Base-by-base conservation (phyloP, 2,329 filamentous ascomycete genomes). In the Fusarium burgessii region DNA sequence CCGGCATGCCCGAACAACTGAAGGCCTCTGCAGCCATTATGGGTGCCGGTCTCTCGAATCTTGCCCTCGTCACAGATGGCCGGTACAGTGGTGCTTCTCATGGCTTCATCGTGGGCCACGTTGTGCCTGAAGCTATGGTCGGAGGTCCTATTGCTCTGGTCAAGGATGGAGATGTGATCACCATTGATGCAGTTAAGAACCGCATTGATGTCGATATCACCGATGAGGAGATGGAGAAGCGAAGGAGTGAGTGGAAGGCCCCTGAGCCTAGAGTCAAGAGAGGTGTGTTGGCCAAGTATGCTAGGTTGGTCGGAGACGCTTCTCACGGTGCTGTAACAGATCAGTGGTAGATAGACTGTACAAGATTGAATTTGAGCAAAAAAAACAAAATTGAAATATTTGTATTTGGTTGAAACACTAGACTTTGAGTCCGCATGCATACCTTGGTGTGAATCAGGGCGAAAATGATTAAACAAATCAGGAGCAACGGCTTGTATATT, bases 1-100 rank as follows among this genome's bases (percentile, higher is more conserved):
- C 95, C 0, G 95, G 95, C 45, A 98, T 98, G 95, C 95, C 95
- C 4, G 95, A 98, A 82, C 94, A 97, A 82, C 87, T 98, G 46
- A 94, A 92, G 79, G 93, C 95, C 14, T 92, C 89, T 63, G 94
- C 94, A 0, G 93, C 95, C 20, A 93, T 98, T 73, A 97, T 97
- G 92, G 95, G 95, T 51, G 95, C 95, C 1, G 92, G 92, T 15
- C 85, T 98, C 56, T 93, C 86, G 56, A 97, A 97, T 76, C 89
- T 98, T 12, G 95, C 95, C 0, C 87, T 98, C 17, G 93, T 98
- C 51, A 98, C 95, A 0, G 95, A 98, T 78, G 95, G 95, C 0
- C 85, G 95, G 47, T 98, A 98, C 80, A 92, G 89, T 49, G 95
- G 95, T 35, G 95, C 94, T 4, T 92, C 89, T 58, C 95, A 98